These are phyloP conservation scores for Sclerotinia subarctica DNA, from an alignment of 2,329 filamentous ascomycete genomes.

Conservation along the genomic window DNA sequence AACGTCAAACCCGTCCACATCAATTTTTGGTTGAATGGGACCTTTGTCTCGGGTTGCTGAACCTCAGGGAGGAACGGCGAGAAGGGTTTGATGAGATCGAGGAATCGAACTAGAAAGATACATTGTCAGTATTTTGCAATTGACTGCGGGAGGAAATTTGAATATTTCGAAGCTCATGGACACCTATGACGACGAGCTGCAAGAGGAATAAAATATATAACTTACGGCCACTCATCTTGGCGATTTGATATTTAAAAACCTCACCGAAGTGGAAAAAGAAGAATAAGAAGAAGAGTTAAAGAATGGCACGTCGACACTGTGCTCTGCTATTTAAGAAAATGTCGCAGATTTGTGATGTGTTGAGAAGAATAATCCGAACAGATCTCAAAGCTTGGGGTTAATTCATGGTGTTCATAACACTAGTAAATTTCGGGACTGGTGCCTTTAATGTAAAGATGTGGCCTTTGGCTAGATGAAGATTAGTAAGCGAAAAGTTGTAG, in stretches of 20 bases:
- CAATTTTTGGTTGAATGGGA: conserved; percentile 97
- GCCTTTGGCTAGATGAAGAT: conserved; percentile 23
- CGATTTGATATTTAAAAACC: conserved; percentile 38
- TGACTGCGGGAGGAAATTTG: conserved; percentile 23
- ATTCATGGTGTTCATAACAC: conserved; percentile 25
- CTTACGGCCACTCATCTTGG: conserved; percentile 46
- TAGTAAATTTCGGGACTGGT: conserved; percentile 27
- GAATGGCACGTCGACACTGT: conserved; percentile 33
- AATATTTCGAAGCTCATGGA: conserved; percentile 14
- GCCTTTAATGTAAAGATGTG: conserved; percentile 25
- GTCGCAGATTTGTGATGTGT: conserved; percentile 35
- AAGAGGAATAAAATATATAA: conserved; percentile 26
- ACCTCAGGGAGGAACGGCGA: conserved; percentile 99
- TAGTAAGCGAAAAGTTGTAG: not conserved
- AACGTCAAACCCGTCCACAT: conserved; percentile 95
- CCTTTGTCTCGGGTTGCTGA: conserved; percentile 95
- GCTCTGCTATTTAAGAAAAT: conserved; percentile 16
- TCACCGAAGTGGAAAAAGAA: conserved; percentile 40
- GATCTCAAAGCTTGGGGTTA: conserved; percentile 29
- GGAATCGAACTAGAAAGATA: conserved; percentile 76
- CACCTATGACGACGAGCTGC: conserved; percentile 14
- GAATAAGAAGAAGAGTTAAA: conserved; percentile 33
- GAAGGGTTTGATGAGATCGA: conserved; percentile 99
- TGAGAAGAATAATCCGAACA: conserved; percentile 31
- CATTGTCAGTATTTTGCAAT: conserved; percentile 32